These are phyloP conservation scores for Castanea crenata DNA, from an alignment of 306 rosid genomes.

Conservation along the genomic window DNA sequence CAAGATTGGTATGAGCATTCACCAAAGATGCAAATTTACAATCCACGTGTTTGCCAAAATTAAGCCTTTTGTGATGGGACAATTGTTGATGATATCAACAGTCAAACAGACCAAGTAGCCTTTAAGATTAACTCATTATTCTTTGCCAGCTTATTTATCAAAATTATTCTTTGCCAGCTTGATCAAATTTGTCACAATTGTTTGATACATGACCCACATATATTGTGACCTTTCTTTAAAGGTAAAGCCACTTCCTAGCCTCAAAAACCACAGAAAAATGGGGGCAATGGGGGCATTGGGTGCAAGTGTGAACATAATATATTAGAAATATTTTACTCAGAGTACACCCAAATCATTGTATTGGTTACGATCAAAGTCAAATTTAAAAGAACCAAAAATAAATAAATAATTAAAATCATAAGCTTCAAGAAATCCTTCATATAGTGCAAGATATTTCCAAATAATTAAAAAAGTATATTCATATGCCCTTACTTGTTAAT, in stretches of 20 bases:
- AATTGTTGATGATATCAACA: not conserved
- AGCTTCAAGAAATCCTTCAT: slow-evolving; percentile 6
- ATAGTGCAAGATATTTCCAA: slow-evolving; percentile 9
- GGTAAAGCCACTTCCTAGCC: not conserved
- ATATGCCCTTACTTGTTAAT: slow-evolving; percentile 84
- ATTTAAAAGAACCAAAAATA: not conserved
- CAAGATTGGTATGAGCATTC: slow-evolving; percentile 3
- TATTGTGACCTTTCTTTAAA: not conserved
- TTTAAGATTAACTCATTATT: not conserved
- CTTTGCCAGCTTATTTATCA: not conserved
- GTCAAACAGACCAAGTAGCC: not conserved
- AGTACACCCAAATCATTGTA: not conserved
- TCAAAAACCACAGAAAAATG: not conserved
- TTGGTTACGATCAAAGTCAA: not conserved
- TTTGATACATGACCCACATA: not conserved
- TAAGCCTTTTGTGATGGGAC: not conserved
- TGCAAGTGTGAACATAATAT: not conserved
- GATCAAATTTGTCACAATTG: not conserved
- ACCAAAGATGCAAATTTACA: not conserved
- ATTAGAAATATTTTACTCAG: not conserved
- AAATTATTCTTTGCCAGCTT: not conserved
- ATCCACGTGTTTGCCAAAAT: not conserved
- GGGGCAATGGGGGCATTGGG: too few species aligned
- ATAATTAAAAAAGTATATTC: not conserved
- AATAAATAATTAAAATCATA: not conserved